Base-by-base conservation (phyloP, 2,329 filamentous ascomycete genomes). In the Diaporthe longicolla region DNA sequence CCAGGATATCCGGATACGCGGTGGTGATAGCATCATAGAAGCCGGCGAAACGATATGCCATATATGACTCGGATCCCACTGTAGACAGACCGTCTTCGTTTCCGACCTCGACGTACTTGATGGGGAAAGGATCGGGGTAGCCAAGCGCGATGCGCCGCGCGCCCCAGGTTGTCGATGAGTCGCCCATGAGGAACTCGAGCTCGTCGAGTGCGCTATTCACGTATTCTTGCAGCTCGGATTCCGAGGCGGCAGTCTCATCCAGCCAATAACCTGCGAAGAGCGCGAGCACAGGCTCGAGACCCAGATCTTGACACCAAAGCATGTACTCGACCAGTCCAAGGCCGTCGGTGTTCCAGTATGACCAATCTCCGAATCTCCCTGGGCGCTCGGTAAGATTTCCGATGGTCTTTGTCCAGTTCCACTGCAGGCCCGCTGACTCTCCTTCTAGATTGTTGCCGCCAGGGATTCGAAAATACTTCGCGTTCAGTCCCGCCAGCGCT, bases 251-350 rank as follows among this genome's bases (percentile, higher is more conserved):
- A 17, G 84, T 82, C n/a, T 78, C 78, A 29, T 80, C 80, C 1
- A 89, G 80, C 35, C 82, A 84, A 19, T 85, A 79, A 0, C 88
- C 88, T 21, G 81, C 79, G 84, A 87, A 89, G 32, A 89, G 82
- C 8, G 80, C 86, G 10, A 89, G 81, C 70, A 81, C 78, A 5
- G 74, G 74, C 45, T 75, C 74, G n/a, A 74, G 35, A 19, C 13
- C 61, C 21, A 74, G 68, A 15, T 75, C 74, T 24, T 72, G 59
- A 24, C 74, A 72, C 74, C 74, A 75, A 13, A 79, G 81, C 10
- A 89, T 79, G 73, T 88, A 89, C 77, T 89, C 88, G 45, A 88
- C 79, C 1, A 87, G 79, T 57, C 88, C 88, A 32, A 90, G 81
- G 1, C 86, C 88, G 76, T 89, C 84, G 0, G 87, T 89, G 40